These are phyloP conservation scores for Balamuthia mandrillaris DNA, from an alignment of 208 protist genomes.

Conservation along the genomic window DNA sequence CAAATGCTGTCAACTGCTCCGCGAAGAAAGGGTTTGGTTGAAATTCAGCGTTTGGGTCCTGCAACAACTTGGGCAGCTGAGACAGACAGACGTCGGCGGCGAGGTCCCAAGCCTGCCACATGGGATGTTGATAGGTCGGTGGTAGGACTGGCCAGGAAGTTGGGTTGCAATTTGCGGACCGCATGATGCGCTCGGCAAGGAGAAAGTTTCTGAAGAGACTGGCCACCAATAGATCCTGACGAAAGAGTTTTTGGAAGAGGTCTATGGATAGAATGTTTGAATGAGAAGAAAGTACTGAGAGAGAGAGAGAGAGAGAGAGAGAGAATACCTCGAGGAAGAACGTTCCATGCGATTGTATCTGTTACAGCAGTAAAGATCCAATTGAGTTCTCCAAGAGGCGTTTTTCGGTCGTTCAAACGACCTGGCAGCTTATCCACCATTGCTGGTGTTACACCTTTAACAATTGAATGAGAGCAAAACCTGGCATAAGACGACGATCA, in stretches of 20 bases:
- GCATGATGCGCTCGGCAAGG: constrained; percentile 92
- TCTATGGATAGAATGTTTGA: constrained; percentile 14
- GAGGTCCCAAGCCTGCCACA: constrained; percentile 93
- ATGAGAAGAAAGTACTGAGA: neutral
- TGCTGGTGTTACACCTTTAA: constrained; percentile 45
- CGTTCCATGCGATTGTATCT: constrained; percentile 97
- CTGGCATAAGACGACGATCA: too few relatives aligned
- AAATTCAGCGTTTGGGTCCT: constrained; percentile 43
- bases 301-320: neutral
- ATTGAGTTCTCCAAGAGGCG: constrained; percentile 93
- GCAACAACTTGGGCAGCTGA: constrained; percentile 82
- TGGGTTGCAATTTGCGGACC: constrained; percentile 89
- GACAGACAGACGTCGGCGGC: constrained; percentile 84
- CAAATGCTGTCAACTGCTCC: constrained; percentile 97
- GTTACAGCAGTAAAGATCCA: constrained; percentile 98
- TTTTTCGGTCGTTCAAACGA: constrained; percentile 77
- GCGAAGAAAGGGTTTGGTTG: constrained; percentile 84
- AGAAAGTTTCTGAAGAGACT: constrained; percentile 96
- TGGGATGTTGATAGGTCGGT: constrained; percentile 87
- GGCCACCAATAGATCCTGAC: constrained; percentile 90
- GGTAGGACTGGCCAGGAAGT: constrained; percentile 88
- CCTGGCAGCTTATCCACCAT: constrained; percentile 69
- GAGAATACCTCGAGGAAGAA: constrained; percentile 73
- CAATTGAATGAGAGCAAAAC: neutral
- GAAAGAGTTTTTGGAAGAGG: constrained; percentile 91